These are phyloP conservation scores for Vaccinium corymbosum DNA, from an alignment of 148 eudicot species.

Conservation along the genomic window DNA sequence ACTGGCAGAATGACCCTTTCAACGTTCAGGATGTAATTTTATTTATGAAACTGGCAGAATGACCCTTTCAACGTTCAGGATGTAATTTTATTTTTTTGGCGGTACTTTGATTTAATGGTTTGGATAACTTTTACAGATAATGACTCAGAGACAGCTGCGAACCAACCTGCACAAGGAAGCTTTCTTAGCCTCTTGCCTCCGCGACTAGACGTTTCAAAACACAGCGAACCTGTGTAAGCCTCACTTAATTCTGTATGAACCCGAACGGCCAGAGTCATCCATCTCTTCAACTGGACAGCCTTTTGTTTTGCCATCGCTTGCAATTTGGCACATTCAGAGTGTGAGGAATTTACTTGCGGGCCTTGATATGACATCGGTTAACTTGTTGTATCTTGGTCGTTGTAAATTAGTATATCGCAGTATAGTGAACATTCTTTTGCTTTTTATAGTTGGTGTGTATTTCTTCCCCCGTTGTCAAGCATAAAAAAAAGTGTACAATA, in stretches of 20 bases:
- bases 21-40: not conserved
- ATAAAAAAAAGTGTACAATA: slow-evolving; percentile 16
- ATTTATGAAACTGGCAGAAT: not conserved
- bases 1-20: not conserved
- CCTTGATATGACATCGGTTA: slow-evolving; percentile 20
- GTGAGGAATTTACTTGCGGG: slow-evolving; percentile 4
- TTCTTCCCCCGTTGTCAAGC: not conserved
- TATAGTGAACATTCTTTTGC: slow-evolving; percentile 27
- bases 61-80: not conserved
- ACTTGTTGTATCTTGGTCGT: slow-evolving; percentile 10
- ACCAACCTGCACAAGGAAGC: slow-evolving; percentile 65
- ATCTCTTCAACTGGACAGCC: slow-evolving; percentile 16
- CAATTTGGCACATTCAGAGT: slow-evolving; percentile 10
- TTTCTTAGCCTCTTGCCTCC: slow-evolving; percentile 76
- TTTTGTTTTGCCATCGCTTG: slow-evolving; percentile 24
- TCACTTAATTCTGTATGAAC: not conserved
- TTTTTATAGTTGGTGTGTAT: slow-evolving; percentile 23
- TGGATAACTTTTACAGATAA: slow-evolving; percentile 39
- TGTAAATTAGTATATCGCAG: slow-evolving; percentile 41
- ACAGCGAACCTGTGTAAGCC: slow-evolving; percentile 27
- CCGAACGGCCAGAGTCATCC: not conserved
- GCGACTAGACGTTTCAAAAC: slow-evolving; percentile 47
- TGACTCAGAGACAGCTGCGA: slow-evolving; percentile 44
- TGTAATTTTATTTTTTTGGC: not conserved
- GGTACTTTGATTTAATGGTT: slow-evolving; percentile 3